phyloP scores from a whole-genome alignment of 441 rosid species.

The Croton setiger region DNA sequence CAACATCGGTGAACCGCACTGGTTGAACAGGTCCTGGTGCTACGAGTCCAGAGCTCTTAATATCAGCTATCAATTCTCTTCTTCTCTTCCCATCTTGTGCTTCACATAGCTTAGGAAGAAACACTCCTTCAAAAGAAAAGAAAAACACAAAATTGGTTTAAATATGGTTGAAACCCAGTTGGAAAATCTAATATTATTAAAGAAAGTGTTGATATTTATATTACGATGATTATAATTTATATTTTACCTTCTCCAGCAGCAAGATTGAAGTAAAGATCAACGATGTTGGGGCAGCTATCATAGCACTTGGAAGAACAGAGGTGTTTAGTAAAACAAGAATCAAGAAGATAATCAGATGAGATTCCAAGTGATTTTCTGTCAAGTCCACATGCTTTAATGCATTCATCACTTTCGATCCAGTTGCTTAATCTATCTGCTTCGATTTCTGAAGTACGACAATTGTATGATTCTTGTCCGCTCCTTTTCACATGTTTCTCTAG shows the following conservation, averaged over 20 bases:
- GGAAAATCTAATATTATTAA: too few species aligned
- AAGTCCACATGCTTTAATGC: conserved; percentile 64
- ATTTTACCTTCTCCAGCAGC: conserved; percentile 98
- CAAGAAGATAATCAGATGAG: conserved; percentile 78
- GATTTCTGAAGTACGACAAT: conserved; percentile 63
- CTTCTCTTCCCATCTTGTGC: conserved; percentile 38
- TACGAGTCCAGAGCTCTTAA: conserved; percentile 48
- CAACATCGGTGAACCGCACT: conserved; percentile 13
- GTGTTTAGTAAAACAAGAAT: conserved; percentile 44
- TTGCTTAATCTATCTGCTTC: conserved; percentile 55
- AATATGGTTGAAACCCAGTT: too few species aligned
- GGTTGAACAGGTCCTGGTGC: conserved; percentile 41
- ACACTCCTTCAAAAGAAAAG: conserved; percentile 45
- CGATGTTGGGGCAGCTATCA: conserved; percentile 62
- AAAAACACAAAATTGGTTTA: too few species aligned
- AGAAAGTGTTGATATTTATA: too few species aligned
- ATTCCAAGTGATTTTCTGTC: conserved; percentile 71
- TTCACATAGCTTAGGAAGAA: conserved; percentile 67
- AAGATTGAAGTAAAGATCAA: conserved; percentile 81
- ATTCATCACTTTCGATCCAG: conserved; percentile 62
- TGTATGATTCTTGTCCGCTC: conserved; percentile 50
- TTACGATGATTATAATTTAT: too few species aligned
- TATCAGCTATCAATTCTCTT: conserved; percentile 52
- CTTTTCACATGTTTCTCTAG: conserved; percentile 59
- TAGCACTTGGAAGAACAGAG: conserved; percentile 79